These are phyloP conservation scores for Cladobotryum protrusum DNA, from an alignment of 2,329 filamentous ascomycete species.

Conservation along the genomic window DNA sequence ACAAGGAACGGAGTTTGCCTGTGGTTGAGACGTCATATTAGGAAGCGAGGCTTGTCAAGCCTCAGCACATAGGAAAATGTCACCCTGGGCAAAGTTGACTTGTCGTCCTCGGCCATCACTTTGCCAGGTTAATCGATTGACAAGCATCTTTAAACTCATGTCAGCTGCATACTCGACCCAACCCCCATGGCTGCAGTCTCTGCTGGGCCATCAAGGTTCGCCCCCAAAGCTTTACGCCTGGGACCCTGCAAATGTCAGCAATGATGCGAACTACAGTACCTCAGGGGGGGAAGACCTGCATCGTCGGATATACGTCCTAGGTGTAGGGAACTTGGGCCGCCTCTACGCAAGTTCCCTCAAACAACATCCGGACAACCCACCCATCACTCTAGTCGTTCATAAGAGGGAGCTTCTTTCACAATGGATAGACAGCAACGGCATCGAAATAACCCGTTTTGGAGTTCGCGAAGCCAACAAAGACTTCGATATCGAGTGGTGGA, in stretches of 20 bases:
- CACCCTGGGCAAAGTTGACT: no score
- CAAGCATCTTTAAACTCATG: no score
- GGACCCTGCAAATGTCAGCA: slow-evolving; percentile 24
- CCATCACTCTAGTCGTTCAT: slow-evolving; percentile 76
- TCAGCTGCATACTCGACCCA: slow-evolving; percentile 13
- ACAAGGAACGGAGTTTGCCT: no score
- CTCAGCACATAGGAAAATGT: no score
- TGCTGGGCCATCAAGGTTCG: slow-evolving; percentile 20
- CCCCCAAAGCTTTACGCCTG: slow-evolving; percentile 34
- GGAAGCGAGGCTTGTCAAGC: no score
- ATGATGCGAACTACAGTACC: background rate
- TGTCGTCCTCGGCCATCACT: no score
- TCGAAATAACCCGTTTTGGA: slow-evolving; percentile 37
- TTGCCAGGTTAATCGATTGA: no score
- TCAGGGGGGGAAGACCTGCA: slow-evolving; percentile 13
- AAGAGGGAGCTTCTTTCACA: slow-evolving; percentile 42
- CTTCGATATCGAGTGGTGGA: slow-evolving; percentile 51
- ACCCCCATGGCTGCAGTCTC: slow-evolving; percentile 28
- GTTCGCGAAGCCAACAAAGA: slow-evolving; percentile 25
- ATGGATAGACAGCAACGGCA: slow-evolving; percentile 40
- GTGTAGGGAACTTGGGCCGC: slow-evolving; percentile 73
- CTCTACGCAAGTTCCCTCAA: slow-evolving; percentile 70
- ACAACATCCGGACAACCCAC: slow-evolving; percentile 53
- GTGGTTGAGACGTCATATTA: no score
- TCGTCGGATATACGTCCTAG: slow-evolving; percentile 68